Conservation (phyloP, 2,329 filamentous ascomycete species). For the Geosmithia putterillii region DNA sequence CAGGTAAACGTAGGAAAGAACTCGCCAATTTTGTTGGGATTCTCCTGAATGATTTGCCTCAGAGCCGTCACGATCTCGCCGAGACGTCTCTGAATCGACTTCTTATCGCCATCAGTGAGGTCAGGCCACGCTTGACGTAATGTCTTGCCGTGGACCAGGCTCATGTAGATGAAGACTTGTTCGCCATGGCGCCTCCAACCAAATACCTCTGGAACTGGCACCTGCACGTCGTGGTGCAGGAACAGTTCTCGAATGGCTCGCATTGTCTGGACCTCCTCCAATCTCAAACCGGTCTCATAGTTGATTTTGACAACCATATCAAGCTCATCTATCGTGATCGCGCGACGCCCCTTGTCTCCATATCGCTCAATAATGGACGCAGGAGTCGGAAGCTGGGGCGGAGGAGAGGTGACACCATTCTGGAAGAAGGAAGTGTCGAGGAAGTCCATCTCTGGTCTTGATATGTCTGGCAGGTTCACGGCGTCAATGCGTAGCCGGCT, state of each 20-base stretch:
- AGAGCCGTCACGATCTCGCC: neutral
- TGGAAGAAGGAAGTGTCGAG: neutral
- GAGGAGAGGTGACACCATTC: neutral
- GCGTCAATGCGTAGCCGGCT: too few relatives aligned
- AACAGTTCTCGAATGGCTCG: neutral
- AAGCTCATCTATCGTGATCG: neutral
- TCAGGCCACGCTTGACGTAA: neutral
- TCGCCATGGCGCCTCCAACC: neutral
- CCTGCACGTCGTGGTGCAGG: neutral
- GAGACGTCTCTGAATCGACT: neutral
- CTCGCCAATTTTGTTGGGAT: neutral
- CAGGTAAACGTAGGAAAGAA: neutral
- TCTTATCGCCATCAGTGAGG: neutral
- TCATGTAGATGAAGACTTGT: neutral
- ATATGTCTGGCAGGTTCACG: neutral
- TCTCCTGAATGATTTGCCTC: neutral
- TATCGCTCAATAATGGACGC: neutral
- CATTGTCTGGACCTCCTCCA: neutral
- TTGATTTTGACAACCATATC: neutral
- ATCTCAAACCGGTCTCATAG: neutral
- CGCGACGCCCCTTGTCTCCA: neutral
- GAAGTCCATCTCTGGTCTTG: neutral
- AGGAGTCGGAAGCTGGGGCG: neutral
- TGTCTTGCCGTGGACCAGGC: neutral
- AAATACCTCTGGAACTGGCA: neutral